These are phyloP conservation scores for Blastobotrys muscicola DNA, from an alignment of 805 yeast species.

Conservation along the genomic window DNA sequence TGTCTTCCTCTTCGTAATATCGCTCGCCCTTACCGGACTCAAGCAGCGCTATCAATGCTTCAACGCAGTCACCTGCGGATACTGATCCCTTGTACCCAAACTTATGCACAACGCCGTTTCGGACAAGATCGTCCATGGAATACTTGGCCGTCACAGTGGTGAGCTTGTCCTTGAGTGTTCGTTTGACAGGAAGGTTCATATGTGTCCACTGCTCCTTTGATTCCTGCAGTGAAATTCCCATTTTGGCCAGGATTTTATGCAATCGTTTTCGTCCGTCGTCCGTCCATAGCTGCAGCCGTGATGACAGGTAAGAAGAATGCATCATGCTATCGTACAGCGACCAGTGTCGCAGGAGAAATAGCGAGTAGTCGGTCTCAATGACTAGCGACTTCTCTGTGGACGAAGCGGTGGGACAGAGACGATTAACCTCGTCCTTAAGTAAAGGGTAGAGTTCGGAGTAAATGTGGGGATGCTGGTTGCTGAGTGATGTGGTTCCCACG, in stretches of 20 bases:
- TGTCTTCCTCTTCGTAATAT: slow-evolving; percentile 16
- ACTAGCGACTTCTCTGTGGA: slow-evolving; percentile 35
- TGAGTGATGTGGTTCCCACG: slow-evolving; percentile 78
- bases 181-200: slow-evolving; percentile 71
- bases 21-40: slow-evolving; percentile 19
- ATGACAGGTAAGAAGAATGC: slow-evolving; percentile 84
- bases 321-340: slow-evolving; percentile 82
- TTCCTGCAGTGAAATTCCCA: slow-evolving; percentile 87
- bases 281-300: slow-evolving; percentile 80
- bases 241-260: slow-evolving; percentile 87
- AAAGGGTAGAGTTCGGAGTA: slow-evolving; percentile 66
- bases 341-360: slow-evolving; percentile 87
- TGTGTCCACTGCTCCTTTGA: slow-evolving; percentile 91
- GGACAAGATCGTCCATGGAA: slow-evolving; percentile 71
- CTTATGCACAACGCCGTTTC: slow-evolving; percentile 79
- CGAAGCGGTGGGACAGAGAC: slow-evolving; percentile 37
- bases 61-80: slow-evolving; percentile 90
- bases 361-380: slow-evolving; percentile 74
- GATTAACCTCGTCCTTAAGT: slow-evolving; percentile 69
- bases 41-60: slow-evolving; percentile 72
- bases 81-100: slow-evolving; percentile 83
- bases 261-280: slow-evolving; percentile 81
- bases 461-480: slow-evolving; percentile 57
- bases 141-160: slow-evolving; percentile 60
- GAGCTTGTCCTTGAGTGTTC: slow-evolving; percentile 59